These are phyloP conservation scores for Barbarea vulgaris DNA, from an alignment of 345 rosid genomes.

Conservation along the genomic window DNA sequence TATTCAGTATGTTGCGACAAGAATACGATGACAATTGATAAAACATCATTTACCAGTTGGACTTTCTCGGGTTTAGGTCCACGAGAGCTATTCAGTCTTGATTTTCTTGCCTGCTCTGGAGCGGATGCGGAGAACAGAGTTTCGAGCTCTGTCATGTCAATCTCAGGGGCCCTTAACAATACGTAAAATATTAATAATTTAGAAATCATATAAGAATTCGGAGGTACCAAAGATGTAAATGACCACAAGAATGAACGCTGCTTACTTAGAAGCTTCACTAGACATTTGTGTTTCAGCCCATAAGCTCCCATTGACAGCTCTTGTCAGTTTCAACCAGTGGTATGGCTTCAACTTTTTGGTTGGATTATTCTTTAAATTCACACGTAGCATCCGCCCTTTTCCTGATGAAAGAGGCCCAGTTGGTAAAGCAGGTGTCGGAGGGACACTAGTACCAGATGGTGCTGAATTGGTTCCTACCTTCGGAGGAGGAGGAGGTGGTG, in stretches of 20 bases:
- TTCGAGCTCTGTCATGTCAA: slow-evolving; percentile 95
- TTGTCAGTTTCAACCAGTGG: slow-evolving; percentile 95
- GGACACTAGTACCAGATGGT: slow-evolving; percentile 22
- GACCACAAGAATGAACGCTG: slow-evolving; percentile 26
- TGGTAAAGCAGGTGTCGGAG: slow-evolving; percentile 63
- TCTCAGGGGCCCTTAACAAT: slow-evolving; percentile 79
- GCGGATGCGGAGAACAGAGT: slow-evolving; percentile 80
- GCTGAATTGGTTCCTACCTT: slow-evolving; percentile 41
- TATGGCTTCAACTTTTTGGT: slow-evolving; percentile 86
- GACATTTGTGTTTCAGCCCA: slow-evolving; percentile 97
- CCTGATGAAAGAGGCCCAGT: slow-evolving; percentile 55
- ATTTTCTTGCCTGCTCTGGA: slow-evolving; percentile 58
- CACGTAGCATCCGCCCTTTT: slow-evolving; percentile 73
- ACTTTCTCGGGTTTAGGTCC: slow-evolving; percentile 83
- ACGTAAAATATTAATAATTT: slow-evolving; percentile 20
- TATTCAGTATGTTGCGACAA: slow-evolving; percentile 2
- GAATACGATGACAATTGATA: not conserved
- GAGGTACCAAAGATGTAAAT: slow-evolving; percentile 21
- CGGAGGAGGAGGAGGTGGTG: slow-evolving; percentile 55
- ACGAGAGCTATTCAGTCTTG: slow-evolving; percentile 45
- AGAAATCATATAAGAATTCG: slow-evolving; percentile 13
- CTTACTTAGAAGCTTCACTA: slow-evolving; percentile 83
- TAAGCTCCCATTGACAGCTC: slow-evolving; percentile 93
- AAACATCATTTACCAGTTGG: slow-evolving; percentile 65
- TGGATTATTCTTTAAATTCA: slow-evolving; percentile 56